Percentiles rank a stretch among this genome's conserved stretches.
phyloP scores from a whole-genome alignment of 768 basidiomycete genomes.

The Baorangia bicolor region DNA sequence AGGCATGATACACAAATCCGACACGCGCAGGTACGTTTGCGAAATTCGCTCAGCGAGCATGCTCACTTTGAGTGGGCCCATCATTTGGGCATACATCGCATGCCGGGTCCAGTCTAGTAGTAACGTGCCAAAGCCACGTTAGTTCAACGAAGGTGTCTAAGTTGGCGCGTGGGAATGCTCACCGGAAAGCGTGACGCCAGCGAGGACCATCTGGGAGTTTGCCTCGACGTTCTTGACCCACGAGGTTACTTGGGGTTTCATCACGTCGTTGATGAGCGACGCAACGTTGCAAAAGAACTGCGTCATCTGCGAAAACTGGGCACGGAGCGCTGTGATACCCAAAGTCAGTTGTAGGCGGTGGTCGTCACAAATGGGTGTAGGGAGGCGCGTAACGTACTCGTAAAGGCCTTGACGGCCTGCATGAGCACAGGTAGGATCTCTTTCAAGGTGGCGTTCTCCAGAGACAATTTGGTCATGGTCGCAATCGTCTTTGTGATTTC shows the following conservation, averaged over 20 bases:
- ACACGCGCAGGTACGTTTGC: conserved; percentile 17
- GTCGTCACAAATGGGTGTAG: neutral
- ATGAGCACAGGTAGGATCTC: conserved; percentile 18
- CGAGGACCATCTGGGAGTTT: conserved; percentile 17
- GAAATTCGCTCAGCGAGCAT: conserved; percentile 23
- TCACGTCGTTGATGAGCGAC: conserved; percentile 21
- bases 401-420: conserved; percentile 19
- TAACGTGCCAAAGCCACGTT: neutral
- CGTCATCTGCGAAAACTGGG: conserved; percentile 20
- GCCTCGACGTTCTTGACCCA: conserved; percentile 16
- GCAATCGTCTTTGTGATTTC: conserved; percentile 20
- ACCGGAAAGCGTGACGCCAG: conserved; percentile 18
- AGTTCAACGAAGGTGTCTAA: neutral
- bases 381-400: neutral
- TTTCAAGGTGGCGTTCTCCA: conserved; percentile 20
- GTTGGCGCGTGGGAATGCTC: neutral
- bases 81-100: conserved; percentile 24
- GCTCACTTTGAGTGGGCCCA: conserved; percentile 24
- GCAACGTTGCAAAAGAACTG: conserved; percentile 17
- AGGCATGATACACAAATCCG: conserved; percentile 22
- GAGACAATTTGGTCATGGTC: conserved; percentile 17
- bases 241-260: conserved; percentile 18
- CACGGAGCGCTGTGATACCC: conserved; percentile 9
- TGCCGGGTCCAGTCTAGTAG: conserved; percentile 14
- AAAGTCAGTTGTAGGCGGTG: neutral